Conservation (phyloP, 1,284 basidiomycete species). For the Apiotrichum domesticum region DNA sequence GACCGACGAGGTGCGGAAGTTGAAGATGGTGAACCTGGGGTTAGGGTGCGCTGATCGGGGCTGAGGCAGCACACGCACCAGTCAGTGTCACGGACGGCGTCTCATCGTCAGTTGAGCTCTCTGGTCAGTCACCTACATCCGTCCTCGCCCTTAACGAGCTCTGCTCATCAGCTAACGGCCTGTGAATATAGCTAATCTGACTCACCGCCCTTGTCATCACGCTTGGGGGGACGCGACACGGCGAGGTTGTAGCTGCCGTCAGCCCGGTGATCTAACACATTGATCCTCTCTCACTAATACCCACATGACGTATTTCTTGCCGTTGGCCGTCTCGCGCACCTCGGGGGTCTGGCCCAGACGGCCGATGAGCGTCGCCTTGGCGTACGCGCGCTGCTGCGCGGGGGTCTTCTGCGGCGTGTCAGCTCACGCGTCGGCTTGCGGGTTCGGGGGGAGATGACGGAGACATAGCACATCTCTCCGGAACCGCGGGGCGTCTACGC, state of each 20-base stretch:
- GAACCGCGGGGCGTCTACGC: neutral
- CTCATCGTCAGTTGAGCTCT: constrained; percentile 5
- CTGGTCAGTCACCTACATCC: neutral
- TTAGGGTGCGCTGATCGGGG: constrained; percentile 7
- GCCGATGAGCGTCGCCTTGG: constrained; percentile 38
- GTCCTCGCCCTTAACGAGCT: constrained; percentile 1
- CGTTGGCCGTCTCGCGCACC: constrained; percentile 22
- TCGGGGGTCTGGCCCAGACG: constrained; percentile 35
- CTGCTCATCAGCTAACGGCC: neutral
- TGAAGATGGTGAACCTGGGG: constrained; percentile 38
- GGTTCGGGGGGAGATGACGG: too few species aligned
- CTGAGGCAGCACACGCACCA: constrained; percentile 12
- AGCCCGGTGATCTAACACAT: neutral
- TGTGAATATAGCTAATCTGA: too few species aligned
- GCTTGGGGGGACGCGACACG: constrained; percentile 29
- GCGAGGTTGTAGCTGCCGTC: constrained; percentile 29
- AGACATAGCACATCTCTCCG: too few species aligned
- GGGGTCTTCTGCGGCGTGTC: constrained; percentile 10
- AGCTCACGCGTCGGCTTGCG: neutral
- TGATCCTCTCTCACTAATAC: neutral
- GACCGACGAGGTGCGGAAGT: constrained; percentile 28
- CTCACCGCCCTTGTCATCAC: constrained; percentile 30
- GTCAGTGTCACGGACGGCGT: constrained; percentile 23
- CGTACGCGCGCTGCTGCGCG: constrained; percentile 14
- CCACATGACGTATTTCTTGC: constrained; percentile 23